Percentiles rank a stretch among this genome's conserved stretches.
Conservation (phyloP, 2,329 filamentous ascomycete genomes). For the Verticillium albo-atrum region DNA sequence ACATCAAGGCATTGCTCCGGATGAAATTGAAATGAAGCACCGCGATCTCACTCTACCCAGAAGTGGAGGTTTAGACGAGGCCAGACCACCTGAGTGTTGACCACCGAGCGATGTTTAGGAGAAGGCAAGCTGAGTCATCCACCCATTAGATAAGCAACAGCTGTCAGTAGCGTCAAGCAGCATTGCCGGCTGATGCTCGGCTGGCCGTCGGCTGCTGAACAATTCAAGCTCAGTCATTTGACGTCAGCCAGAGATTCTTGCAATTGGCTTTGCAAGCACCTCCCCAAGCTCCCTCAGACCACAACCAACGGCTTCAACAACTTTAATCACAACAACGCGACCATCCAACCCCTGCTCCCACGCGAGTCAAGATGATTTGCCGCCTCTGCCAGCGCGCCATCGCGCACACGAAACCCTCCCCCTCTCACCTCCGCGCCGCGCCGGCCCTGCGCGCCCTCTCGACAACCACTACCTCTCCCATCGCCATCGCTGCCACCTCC, state of each 20-base stretch:
- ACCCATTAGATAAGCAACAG: too few relatives aligned
- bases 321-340: too few relatives aligned
- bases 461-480: not conserved
- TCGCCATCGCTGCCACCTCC: not conserved
- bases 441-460: not conserved
- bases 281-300: not conserved
- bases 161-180: too few relatives aligned
- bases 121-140: not conserved
- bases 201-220: not conserved
- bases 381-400: constrained; percentile 10
- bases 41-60: not conserved
- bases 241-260: not conserved
- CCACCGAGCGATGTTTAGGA: not conserved
- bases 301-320: not conserved
- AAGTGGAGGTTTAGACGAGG: not conserved
- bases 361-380: constrained; percentile 8
- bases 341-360: too few relatives aligned
- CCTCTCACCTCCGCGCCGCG: not conserved
- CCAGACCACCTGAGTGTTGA: too few relatives aligned
- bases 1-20: not conserved
- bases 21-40: not conserved
- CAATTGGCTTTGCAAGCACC: not conserved
- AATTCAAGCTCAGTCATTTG: not conserved
- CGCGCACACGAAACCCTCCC: constrained; percentile 4
- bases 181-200: not conserved